Percentiles rank a stretch among this genome's conserved stretches.
phyloP scores from a whole-genome alignment of 257 asterid species.

The Nicotiana benthamiana region DNA sequence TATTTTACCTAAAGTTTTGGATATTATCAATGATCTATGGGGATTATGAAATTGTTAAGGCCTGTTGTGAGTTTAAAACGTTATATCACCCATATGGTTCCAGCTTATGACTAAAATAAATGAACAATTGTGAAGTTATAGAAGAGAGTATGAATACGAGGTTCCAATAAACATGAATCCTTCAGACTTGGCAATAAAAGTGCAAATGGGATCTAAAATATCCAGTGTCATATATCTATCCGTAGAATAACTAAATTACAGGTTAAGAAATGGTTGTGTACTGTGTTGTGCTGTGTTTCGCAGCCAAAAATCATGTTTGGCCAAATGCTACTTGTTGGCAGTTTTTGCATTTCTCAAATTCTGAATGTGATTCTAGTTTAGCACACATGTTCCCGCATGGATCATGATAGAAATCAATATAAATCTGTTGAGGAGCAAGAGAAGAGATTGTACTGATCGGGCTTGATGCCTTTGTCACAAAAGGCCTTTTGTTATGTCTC shows the following conservation, averaged over 20 bases:
- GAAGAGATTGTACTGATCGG: not conserved
- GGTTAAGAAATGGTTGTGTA: not conserved
- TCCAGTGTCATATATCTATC: not conserved
- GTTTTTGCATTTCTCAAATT: not conserved
- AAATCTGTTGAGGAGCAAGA: not conserved
- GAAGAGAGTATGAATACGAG: not conserved
- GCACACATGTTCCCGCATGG: not conserved
- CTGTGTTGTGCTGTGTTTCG: not conserved
- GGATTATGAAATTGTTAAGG: too few relatives aligned
- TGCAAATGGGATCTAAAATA: not conserved
- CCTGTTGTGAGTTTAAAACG: not conserved
- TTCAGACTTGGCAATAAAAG: not conserved
- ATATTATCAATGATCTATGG: too few relatives aligned
- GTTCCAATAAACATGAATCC: not conserved
- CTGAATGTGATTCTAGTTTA: not conserved
- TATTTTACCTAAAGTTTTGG: too few relatives aligned
- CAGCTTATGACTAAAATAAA: not conserved
- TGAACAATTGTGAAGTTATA: not conserved
- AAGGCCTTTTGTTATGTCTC: not conserved
- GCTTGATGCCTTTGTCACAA: not conserved
- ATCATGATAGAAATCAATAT: not conserved
- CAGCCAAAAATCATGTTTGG: not conserved
- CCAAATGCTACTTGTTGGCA: not conserved
- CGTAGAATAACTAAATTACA: not conserved
- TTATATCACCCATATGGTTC: not conserved